Evolutionary conservation across 2,329 filamentous ascomycete genomes (phyloP).

Genomic region (Colletotrichum incanum): DNA sequence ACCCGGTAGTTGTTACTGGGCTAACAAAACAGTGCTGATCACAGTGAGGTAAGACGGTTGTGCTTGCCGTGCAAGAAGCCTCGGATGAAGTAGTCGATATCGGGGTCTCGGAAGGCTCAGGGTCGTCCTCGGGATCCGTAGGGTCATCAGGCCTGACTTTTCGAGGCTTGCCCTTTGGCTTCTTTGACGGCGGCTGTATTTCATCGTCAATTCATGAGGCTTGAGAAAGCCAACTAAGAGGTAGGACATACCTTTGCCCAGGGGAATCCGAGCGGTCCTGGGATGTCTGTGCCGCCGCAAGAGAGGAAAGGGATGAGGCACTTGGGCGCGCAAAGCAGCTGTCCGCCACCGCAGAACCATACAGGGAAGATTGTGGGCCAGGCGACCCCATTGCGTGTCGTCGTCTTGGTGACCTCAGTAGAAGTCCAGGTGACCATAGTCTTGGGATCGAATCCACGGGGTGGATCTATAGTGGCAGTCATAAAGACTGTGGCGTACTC

Average conservation of each 20-base stretch:
- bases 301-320: constrained; percentile 27
- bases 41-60: constrained; percentile 32
- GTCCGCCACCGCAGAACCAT: constrained; percentile 20
- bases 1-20: constrained; percentile 7
- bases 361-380: constrained; percentile 23
- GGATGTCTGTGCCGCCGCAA: constrained; percentile 2
- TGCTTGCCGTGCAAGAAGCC: constrained; percentile 28
- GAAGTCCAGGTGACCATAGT: constrained; percentile 21
- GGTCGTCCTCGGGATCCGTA: constrained; percentile 19
- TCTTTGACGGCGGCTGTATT: neutral
- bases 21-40: constrained; percentile 25
- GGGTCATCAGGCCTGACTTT: constrained; percentile 17
- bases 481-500: neutral
- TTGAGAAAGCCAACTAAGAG: neutral
- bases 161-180: constrained; percentile 17
- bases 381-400: constrained; percentile 8
- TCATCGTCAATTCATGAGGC: neutral
- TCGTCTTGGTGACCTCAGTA: constrained; percentile 18
- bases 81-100: constrained; percentile 2
- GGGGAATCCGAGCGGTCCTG: constrained; percentile 18
- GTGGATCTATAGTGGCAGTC: constrained; percentile 3
- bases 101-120: constrained; percentile 16
- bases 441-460: neutral
- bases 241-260: constrained; percentile 51
- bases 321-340: constrained; percentile 13